Percentiles rank a stretch among this genome's conserved stretches.
Evolutionary conservation across 805 yeast genomes (phyloP).

Genomic region (Candida sakaeoensis): DNA sequence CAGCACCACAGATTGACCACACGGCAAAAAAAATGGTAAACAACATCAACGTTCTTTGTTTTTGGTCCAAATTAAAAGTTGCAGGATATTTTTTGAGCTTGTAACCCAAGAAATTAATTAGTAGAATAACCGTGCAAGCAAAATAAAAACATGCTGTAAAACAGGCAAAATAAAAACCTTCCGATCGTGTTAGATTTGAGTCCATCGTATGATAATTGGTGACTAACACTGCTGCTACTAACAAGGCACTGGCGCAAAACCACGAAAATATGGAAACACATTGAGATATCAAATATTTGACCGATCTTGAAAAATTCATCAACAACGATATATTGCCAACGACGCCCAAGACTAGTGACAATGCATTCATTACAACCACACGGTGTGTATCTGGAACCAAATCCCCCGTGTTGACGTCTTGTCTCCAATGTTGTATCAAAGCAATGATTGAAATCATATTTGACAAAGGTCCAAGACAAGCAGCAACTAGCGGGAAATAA

Average conservation of each 20-base stretch:
- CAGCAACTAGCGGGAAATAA: constrained; percentile 70
- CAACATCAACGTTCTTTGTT: constrained; percentile 71
- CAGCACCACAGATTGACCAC: constrained; percentile 72
- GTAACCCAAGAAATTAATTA: constrained; percentile 63
- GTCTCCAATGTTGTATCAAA: constrained; percentile 65
- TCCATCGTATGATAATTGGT: constrained; percentile 16
- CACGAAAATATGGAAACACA: constrained; percentile 60
- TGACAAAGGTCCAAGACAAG: constrained; percentile 76
- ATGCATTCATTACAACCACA: constrained; percentile 54
- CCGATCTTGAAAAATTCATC: constrained; percentile 60
- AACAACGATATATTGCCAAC: constrained; percentile 66
- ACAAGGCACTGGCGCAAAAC: constrained; percentile 52
- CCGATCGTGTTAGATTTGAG: constrained; percentile 29
- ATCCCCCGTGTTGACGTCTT: constrained; percentile 19
- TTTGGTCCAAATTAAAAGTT: constrained; percentile 57
- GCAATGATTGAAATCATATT: constrained; percentile 73
- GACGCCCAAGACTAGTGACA: constrained; percentile 63
- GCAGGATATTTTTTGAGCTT: constrained; percentile 60
- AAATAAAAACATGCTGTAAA: constrained; percentile 63
- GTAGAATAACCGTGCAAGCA: constrained; percentile 48
- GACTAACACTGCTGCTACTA: constrained; percentile 47
- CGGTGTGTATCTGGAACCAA: constrained; percentile 34
- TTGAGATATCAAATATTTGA: constrained; percentile 62
- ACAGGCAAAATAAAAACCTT: constrained; percentile 79
- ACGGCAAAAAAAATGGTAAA: constrained; percentile 61